These are phyloP conservation scores for Solanum ossicruentum DNA, from an alignment of 257 asterid species.

Conservation along the genomic window DNA sequence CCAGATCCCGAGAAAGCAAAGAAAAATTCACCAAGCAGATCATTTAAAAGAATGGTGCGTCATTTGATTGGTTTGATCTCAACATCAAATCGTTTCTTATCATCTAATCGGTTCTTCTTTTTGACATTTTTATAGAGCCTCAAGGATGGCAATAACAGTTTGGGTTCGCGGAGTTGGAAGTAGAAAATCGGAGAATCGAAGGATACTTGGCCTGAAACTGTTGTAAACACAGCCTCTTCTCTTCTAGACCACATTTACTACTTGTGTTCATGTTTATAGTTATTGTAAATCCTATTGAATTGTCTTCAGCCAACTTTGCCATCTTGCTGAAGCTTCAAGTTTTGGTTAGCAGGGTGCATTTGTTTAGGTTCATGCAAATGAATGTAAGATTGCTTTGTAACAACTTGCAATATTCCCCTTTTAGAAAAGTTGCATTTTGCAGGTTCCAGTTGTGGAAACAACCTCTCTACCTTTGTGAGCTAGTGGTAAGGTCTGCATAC, in stretches of 20 bases:
- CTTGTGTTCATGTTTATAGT: not conserved
- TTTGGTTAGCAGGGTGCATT: not conserved
- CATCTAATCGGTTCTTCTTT: not conserved
- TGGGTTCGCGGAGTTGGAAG: conserved; percentile 1
- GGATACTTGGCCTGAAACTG: not conserved
- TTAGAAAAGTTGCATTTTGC: not conserved
- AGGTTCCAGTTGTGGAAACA: not conserved
- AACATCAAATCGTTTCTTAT: not conserved
- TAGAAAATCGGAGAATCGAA: not conserved
- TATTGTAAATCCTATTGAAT: not conserved
- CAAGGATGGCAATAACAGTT: conserved; percentile 2
- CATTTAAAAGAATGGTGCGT: conserved; percentile 63
- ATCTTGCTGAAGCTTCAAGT: not conserved
- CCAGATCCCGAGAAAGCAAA: conserved; percentile 49
- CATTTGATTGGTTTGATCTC: not conserved
- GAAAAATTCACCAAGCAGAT: conserved; percentile 24
- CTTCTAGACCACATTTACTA: not conserved
- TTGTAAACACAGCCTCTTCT: not conserved
- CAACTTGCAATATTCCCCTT: not conserved
- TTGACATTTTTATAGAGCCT: not conserved
- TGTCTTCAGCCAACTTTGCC: not conserved
- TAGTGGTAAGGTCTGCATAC: too few relatives aligned
- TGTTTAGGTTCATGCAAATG: not conserved
- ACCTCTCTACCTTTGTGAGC: too few relatives aligned
- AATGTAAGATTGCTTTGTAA: not conserved